Evolutionary conservation across 2,329 filamentous ascomycete species (phyloP), one percentile per base, ranked within the genome.

Genomic region (Sporothrix mexicana): DNA sequence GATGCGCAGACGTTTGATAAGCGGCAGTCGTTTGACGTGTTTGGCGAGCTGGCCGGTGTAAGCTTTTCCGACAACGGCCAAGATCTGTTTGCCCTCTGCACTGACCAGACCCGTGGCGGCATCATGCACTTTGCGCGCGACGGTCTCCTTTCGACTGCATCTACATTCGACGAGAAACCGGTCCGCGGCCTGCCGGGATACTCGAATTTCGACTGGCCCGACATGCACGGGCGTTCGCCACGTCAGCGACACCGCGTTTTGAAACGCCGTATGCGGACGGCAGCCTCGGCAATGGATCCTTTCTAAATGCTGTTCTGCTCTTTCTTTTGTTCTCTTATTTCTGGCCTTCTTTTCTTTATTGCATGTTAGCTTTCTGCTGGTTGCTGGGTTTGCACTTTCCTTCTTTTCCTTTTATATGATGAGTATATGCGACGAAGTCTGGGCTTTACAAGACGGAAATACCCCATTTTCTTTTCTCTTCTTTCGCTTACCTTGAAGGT

Each of bases 21-120:
- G n/a, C 89, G 90, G 79, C 92, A 95, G 80, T 88, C 87, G 0
- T 82, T 95, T 10, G 91, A 93, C 74, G 86, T 94, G 72, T 94
- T 95, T 79, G 92, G 93, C 49, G 91, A 93, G 77, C 88, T 93
- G 73, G 92, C 88, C 8, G 93, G 93, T 20, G 82, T 92, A 3
- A 84, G 85, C 23, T 90, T 94, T 75, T 84, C 90, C 4, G 88
- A 91, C 55, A 89, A 90, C 67, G 93, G 92, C 0, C 86, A 88
- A 71, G 88, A 91, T 72, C 80, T 95, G n/a, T 87, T 89, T 70
- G 84, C 93, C 1, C 86, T 92, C 10, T 93, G 92, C 77, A 87
- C 86, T 67, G 92, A 95, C 77, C 80, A 80, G 51, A 82, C 84
- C 71, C 88, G 92, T 51, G 92, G 92, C 49, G 92, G 92, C 1